phyloP scores from a whole-genome alignment of 106 monocot genomes.

The Posidonia australis region DNA sequence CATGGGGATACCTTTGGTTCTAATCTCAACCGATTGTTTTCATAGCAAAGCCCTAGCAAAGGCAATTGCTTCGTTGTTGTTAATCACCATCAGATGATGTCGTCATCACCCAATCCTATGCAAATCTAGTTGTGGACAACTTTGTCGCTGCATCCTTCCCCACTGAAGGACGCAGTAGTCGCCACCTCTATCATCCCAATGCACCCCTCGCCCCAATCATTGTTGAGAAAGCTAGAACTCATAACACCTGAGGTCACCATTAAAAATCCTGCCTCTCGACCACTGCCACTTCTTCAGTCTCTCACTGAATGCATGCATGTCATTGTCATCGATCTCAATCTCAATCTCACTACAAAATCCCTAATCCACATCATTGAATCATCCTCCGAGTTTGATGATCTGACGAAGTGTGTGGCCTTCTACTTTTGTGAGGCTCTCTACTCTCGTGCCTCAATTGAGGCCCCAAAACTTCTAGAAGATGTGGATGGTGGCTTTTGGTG shows the following conservation, averaged over 20 bases:
- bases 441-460: slow-evolving; percentile 26
- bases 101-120: not conserved
- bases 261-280: not conserved
- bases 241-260: no score
- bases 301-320: slow-evolving; percentile 56
- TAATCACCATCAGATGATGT: no score
- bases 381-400: slow-evolving; percentile 56
- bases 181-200: no score
- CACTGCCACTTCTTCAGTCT: slow-evolving; percentile 37
- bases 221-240: no score
- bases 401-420: slow-evolving; percentile 68
- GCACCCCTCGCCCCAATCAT: no score
- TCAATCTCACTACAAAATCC: slow-evolving; percentile 41
- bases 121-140: slow-evolving; percentile 7
- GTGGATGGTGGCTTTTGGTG: no score
- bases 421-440: slow-evolving; percentile 73
- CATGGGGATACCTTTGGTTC: no score
- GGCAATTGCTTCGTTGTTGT: no score
- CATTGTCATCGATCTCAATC: slow-evolving; percentile 42
- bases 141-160: not conserved
- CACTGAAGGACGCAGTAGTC: no score
- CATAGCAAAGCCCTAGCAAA: slow-evolving; percentile 5
- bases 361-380: slow-evolving; percentile 37
- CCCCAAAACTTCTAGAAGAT: not conserved
- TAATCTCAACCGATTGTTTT: no score